These are phyloP conservation scores for Hypoxylon rubiginosum DNA, from an alignment of 2,329 filamentous ascomycete species.

Conservation along the genomic window DNA sequence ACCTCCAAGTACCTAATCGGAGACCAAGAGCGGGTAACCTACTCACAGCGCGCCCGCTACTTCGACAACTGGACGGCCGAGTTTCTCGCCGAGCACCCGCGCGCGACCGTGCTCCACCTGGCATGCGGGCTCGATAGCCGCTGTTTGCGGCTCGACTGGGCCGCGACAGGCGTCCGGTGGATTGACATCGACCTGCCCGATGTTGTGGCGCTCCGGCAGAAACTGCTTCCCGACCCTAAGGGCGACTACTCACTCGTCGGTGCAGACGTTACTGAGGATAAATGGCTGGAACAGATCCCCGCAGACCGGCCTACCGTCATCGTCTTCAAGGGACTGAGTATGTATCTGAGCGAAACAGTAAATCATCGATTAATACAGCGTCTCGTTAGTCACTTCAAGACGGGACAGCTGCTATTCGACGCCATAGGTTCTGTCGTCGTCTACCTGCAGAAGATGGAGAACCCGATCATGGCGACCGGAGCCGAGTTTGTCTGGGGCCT, in stretches of 20 bases:
- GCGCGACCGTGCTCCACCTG: conserved; percentile 47
- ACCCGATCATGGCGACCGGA: background rate
- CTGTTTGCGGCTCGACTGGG: conserved; percentile 43
- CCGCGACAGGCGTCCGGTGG: conserved; percentile 43
- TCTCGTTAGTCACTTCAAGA: conserved; percentile 42
- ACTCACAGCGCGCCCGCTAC: conserved; percentile 30
- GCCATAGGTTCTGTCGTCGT: conserved; percentile 34
- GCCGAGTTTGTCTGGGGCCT: background rate
- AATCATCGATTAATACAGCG: conserved; percentile 40
- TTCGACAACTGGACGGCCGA: conserved; percentile 43
- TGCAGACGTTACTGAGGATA: conserved; percentile 42
- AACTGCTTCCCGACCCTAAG: conserved; percentile 39
- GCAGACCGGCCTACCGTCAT: conserved; percentile 49
- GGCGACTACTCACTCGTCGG: conserved; percentile 46
- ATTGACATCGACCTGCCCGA: conserved; percentile 53
- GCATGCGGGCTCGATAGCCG: conserved; percentile 50
- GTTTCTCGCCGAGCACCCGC: conserved; percentile 42
- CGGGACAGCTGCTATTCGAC: conserved; percentile 46
- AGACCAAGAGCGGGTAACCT: conserved; percentile 13
- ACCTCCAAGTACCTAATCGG: conserved; percentile 28
- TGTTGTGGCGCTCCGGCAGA: conserved; percentile 48
- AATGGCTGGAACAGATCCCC: conserved; percentile 49
- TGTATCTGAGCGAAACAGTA: conserved; percentile 46
- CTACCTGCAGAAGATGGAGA: conserved; percentile 20
- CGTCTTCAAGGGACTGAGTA: conserved; percentile 50